Percentiles rank a stretch among this genome's conserved stretches.
phyloP scores from a whole-genome alignment of 192 early-diverging fungal genomes.

The Podila minutissima region DNA sequence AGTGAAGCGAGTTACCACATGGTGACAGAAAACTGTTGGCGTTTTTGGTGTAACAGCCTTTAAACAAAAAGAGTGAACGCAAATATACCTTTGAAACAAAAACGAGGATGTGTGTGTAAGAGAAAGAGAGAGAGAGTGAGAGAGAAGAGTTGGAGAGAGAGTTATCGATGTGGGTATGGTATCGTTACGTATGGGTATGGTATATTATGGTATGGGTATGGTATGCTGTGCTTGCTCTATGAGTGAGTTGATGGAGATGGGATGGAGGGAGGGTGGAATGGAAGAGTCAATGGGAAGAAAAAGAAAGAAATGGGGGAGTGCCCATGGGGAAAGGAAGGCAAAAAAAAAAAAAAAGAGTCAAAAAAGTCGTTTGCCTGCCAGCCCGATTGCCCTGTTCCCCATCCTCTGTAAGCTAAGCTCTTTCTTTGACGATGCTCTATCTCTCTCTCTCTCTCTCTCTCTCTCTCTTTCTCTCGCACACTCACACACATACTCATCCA shows the following conservation, averaged over 20 bases:
- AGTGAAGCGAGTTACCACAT: no score
- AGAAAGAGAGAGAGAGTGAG: not conserved
- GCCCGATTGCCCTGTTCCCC: no score
- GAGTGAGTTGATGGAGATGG: not conserved
- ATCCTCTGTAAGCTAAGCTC: no score
- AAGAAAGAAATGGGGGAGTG: not conserved
- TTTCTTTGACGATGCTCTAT: no score
- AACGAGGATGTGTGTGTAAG: not conserved
- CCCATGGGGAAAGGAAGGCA: not conserved
- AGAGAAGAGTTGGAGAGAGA: not conserved
- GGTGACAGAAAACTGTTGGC: no score
- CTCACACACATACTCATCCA: no score
- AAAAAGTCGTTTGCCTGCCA: not conserved
- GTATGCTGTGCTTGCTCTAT: not conserved
- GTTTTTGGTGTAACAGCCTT: not conserved
- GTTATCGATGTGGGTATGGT: not conserved
- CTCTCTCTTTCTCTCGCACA: no score
- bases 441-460: no score
- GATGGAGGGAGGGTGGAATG: not conserved
- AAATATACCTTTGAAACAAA: slow-evolving; percentile 2
- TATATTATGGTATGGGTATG: not conserved
- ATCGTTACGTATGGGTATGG: not conserved
- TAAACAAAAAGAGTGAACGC: not conserved
- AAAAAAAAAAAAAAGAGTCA: not conserved
- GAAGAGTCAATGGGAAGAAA: not conserved